A percentile compares a stretch with the other conserved stretches of the same genome.
Conservation (phyloP, 116 monocot genomes). For the Dioscorea cayenensis region DNA sequence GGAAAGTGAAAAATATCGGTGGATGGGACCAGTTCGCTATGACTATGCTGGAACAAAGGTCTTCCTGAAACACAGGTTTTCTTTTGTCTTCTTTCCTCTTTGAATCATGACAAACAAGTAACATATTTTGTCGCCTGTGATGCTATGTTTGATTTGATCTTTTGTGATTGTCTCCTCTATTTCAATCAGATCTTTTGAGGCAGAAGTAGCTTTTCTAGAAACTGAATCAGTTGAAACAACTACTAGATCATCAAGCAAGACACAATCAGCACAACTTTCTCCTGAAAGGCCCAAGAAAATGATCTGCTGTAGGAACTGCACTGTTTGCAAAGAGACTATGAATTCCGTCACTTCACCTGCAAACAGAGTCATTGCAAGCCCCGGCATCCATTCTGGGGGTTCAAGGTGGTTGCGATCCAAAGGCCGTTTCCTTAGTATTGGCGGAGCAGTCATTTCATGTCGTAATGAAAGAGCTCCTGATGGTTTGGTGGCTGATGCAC, state of each 20-base stretch:
- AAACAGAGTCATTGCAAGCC: constrained; percentile 11
- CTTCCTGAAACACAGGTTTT: constrained; percentile 86
- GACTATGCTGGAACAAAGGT: constrained; percentile 90
- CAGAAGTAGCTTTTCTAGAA: constrained; percentile 64
- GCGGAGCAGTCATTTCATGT: constrained; percentile 86
- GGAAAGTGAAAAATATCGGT: constrained; percentile 89
- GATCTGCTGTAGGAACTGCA: constrained; percentile 54
- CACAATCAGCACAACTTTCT: constrained; percentile 10
- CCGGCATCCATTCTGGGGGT: constrained; percentile 15
- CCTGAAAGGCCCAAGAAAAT: constrained; percentile 13
- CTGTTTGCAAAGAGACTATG: constrained; percentile 29
- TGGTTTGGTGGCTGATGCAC: constrained; percentile 86
- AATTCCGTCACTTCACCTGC: constrained; percentile 8
- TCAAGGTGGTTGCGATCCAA: constrained; percentile 49
- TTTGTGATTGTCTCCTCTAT: not conserved
- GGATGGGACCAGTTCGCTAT: constrained; percentile 94
- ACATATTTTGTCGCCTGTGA: too few species aligned
- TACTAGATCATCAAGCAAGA: constrained; percentile 10
- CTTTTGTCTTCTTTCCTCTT: not conserved
- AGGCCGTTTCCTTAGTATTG: constrained; percentile 75
- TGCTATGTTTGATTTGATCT: not conserved
- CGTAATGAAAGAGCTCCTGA: constrained; percentile 92
- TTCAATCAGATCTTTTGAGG: constrained; percentile 66
- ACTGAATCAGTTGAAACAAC: constrained; percentile 12
- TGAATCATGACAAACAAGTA: not conserved